Percentiles rank a stretch among this genome's conserved stretches.
phyloP scores from a whole-genome alignment of 1,139 yeast species.

The Geotrichum klebahnii region DNA sequence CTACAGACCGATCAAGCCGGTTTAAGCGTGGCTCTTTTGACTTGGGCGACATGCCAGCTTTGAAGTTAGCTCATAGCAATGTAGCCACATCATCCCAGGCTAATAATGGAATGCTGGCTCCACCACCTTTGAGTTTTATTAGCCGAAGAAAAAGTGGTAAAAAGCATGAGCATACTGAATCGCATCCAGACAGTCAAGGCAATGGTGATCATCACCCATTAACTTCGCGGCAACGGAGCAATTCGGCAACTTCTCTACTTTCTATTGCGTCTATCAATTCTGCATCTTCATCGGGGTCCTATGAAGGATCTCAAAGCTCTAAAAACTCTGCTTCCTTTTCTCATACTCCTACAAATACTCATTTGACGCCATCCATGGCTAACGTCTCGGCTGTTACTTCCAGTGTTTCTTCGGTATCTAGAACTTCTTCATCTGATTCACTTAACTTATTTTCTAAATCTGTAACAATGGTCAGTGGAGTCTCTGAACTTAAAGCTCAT shows the following conservation, averaged over 20 bases:
- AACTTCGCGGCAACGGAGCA: not conserved
- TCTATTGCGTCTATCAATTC: conserved; percentile 2
- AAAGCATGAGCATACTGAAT: not conserved
- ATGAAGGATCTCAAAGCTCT: not conserved
- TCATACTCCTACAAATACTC: not conserved
- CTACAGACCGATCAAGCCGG: not conserved
- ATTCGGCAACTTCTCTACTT: conserved; percentile 5
- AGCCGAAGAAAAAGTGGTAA: not conserved
- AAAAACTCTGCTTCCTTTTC: not conserved
- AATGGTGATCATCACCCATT: not conserved
- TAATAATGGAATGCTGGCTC: conserved; percentile 3
- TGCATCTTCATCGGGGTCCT: not conserved
- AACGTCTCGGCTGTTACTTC: not conserved
- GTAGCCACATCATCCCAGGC: not conserved
- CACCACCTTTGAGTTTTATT: conserved; percentile 1
- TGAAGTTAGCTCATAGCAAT: not conserved
- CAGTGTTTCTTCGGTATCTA: conserved; percentile 1
- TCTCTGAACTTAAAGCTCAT: conserved; percentile 10
- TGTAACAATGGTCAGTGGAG: conserved; percentile 11
- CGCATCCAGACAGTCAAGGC: not conserved
- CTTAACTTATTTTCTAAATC: not conserved
- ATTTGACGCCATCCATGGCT: not conserved
- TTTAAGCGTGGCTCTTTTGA: conserved; percentile 1
- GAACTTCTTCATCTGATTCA: conserved; percentile 6
- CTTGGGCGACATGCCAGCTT: not conserved